phyloP scores from a whole-genome alignment of 208 protist genomes.

The Wallacemonas collosoma region DNA sequence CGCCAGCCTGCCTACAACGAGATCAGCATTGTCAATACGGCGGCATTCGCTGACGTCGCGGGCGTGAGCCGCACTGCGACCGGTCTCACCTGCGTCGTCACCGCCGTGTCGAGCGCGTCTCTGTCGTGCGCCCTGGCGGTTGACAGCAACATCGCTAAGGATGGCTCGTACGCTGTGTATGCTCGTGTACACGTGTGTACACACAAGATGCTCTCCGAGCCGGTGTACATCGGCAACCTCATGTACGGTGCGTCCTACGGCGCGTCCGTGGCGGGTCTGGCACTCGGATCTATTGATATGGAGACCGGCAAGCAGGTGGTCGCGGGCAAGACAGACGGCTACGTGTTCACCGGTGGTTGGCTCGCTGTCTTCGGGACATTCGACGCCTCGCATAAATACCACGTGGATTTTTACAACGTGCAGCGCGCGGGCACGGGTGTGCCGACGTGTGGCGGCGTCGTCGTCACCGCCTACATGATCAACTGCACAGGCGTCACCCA shows the following conservation, averaged over 20 bases:
- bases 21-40: constrained; percentile 29
- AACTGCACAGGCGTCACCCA: constrained; percentile 19
- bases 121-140: constrained; percentile 26
- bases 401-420: constrained; percentile 18
- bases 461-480: constrained; percentile 1
- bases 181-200: constrained; percentile 32
- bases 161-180: constrained; percentile 29
- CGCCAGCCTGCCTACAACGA: constrained; percentile 27
- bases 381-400: constrained; percentile 11
- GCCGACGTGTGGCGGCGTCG: constrained; percentile 14
- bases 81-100: constrained; percentile 22
- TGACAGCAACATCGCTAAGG: not conserved
- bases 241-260: constrained; percentile 18
- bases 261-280: not conserved
- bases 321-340: not conserved
- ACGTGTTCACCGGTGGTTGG: constrained; percentile 9
- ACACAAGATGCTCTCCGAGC: constrained; percentile 13
- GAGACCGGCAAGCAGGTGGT: not conserved
- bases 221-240: constrained; percentile 19
- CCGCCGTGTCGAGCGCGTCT: constrained; percentile 4
- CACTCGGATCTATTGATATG: constrained; percentile 6
- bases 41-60: not conserved
- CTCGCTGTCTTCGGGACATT: constrained; percentile 22
- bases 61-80: constrained; percentile 8
- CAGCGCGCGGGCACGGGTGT: constrained; percentile 15